These are phyloP conservation scores for Botrytis deweyae DNA, from an alignment of 2,329 filamentous ascomycete genomes.

Conservation along the genomic window DNA sequence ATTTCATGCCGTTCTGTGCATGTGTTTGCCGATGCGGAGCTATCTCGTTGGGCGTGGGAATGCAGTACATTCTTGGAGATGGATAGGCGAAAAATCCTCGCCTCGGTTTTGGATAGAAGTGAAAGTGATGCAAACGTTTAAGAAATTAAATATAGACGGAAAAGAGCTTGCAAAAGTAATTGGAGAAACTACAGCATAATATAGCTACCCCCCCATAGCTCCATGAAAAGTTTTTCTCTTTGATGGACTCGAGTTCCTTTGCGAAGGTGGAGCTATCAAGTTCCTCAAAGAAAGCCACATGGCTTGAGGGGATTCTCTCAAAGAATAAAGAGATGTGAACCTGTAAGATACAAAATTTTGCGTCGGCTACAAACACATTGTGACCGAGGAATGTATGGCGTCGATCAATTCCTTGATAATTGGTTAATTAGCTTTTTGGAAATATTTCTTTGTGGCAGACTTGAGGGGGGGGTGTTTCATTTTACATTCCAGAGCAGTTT, in stretches of 20 bases:
- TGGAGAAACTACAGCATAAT: slow-evolving; percentile 2
- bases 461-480: not conserved
- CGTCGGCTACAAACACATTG: slow-evolving; percentile 18
- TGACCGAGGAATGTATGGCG: slow-evolving; percentile 17
- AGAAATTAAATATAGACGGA: slow-evolving; percentile 10
- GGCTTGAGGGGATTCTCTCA: slow-evolving; percentile 3
- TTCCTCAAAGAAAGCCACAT: not conserved
- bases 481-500: slow-evolving; percentile 7
- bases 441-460: slow-evolving; percentile 3
- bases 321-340: not conserved
- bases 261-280: not conserved
- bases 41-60: slow-evolving; percentile 1
- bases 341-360: not conserved
- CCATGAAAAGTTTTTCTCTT: not conserved
- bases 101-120: slow-evolving; percentile 4
- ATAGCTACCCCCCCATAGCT: slow-evolving; percentile 18
- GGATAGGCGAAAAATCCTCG: slow-evolving; percentile 4
- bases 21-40: slow-evolving; percentile 8
- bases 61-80: slow-evolving; percentile 22
- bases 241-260: not conserved
- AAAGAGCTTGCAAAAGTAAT: not conserved
- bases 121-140: slow-evolving; percentile 18
- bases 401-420: slow-evolving; percentile 6
- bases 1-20: slow-evolving; percentile 1
- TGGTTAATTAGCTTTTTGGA: not conserved